Percentiles rank a stretch among this genome's conserved stretches.
Evolutionary conservation across 805 yeast genomes (phyloP).

Genomic region (Wickerhamomyces alni): DNA sequence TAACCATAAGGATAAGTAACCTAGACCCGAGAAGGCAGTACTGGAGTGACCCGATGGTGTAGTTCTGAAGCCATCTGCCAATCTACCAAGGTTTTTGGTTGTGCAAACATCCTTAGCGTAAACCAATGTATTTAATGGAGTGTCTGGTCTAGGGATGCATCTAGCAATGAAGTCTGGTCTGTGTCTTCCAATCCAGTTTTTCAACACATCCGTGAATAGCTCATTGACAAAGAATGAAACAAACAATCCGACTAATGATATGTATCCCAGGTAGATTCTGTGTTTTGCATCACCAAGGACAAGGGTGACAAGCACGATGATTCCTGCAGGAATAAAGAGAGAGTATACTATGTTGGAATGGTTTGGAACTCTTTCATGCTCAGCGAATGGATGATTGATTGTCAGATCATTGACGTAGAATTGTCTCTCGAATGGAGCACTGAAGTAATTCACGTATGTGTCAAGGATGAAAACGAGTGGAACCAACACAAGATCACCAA

Average conservation of each 20-base stretch:
- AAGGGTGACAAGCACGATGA: conserved; percentile 30
- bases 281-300: conserved; percentile 38
- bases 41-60: conserved; percentile 83
- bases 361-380: conserved; percentile 62
- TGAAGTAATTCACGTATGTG: conserved; percentile 26
- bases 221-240: conserved; percentile 55
- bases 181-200: conserved; percentile 82
- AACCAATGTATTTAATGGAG: conserved; percentile 51
- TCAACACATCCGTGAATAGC: conserved; percentile 64
- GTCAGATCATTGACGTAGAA: conserved; percentile 72
- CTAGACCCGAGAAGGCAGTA: conserved; percentile 61
- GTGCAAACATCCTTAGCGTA: conserved; percentile 65
- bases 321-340: conserved; percentile 41
- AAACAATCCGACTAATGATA: conserved; percentile 61
- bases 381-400: conserved; percentile 77
- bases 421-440: conserved; percentile 69
- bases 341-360: conserved; percentile 48
- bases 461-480: conserved; percentile 26
- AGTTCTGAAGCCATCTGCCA: conserved; percentile 72
- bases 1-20: conserved; percentile 59
- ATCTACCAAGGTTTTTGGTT: conserved; percentile 32
- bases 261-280: conserved; percentile 52
- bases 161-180: conserved; percentile 90
- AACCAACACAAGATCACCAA: conserved; percentile 30
- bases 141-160: conserved; percentile 59